Percentiles rank a stretch among this genome's conserved stretches.
Evolutionary conservation across 2,329 filamentous ascomycete genomes (phyloP).

Genomic region (Colletotrichum lupini): DNA sequence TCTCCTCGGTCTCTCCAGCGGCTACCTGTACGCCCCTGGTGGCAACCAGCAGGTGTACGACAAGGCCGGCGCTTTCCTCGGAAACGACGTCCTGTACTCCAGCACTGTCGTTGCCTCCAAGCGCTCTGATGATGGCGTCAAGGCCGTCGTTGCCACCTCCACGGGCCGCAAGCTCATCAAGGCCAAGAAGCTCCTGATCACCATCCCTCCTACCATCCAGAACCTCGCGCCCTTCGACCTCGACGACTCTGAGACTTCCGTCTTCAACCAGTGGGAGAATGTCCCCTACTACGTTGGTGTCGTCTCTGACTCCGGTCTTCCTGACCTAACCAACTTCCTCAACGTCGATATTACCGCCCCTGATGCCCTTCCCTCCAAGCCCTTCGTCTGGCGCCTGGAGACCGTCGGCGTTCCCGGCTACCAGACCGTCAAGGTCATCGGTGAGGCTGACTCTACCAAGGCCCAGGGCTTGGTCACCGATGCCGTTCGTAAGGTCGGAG

Average conservation of each 20-base stretch:
- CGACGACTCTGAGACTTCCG: conserved; percentile 35
- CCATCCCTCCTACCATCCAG: conserved; percentile 40
- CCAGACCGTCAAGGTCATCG: conserved; percentile 37
- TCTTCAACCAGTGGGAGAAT: conserved; percentile 38
- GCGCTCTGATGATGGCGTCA: conserved; percentile 35
- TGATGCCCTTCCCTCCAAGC: conserved; percentile 20
- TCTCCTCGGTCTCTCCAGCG: conserved; percentile 44
- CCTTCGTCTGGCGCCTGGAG: conserved; percentile 37
- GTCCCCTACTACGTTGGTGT: conserved; percentile 30
- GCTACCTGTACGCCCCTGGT: conserved; percentile 43
- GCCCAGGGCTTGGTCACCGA: conserved; percentile 25
- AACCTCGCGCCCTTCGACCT: conserved; percentile 43
- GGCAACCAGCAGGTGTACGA: conserved; percentile 43
- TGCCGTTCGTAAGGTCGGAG: conserved; percentile 8
- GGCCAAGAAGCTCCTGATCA: conserved; percentile 46
- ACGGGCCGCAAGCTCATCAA: conserved; percentile 42
- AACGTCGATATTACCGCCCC: conserved; percentile 35
- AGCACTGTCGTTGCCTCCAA: conserved; percentile 39
- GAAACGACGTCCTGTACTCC: conserved; percentile 42
- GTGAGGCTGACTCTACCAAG: conserved; percentile 24
- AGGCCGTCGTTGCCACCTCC: conserved; percentile 42
- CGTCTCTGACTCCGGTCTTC: conserved; percentile 22
- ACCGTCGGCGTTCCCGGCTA: conserved; percentile 36
- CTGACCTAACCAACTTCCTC: conserved; percentile 30
- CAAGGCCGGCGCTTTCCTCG: conserved; percentile 41